phyloP scores from a whole-genome alignment of 345 rosid genomes.

The Eucalyptus camaldulensis region DNA sequence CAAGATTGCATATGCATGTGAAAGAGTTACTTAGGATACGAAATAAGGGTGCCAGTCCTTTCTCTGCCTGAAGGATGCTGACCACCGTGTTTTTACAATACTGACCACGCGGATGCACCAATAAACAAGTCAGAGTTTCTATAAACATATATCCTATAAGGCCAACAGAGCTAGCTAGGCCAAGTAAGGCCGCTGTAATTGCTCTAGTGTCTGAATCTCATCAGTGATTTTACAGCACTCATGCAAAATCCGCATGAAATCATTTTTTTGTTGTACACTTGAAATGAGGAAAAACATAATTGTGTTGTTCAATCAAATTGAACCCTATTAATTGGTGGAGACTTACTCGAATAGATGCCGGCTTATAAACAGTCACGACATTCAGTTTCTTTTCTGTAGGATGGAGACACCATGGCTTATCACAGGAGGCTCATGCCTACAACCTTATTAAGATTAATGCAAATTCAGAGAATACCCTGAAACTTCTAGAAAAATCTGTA shows the following conservation, averaged over 20 bases:
- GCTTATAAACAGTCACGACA: slow-evolving; percentile 78
- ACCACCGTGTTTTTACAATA: slow-evolving; percentile 92
- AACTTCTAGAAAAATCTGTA: neutral
- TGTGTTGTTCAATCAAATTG: neutral
- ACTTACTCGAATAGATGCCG: slow-evolving; percentile 83
- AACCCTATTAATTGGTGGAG: no score
- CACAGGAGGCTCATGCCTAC: slow-evolving; percentile 92
- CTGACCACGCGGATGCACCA: slow-evolving; percentile 97
- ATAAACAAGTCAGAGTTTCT: neutral
- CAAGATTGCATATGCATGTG: neutral
- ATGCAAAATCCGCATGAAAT: neutral
- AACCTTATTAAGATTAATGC: slow-evolving; percentile 20
- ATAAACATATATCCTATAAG: neutral
- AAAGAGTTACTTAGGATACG: slow-evolving; percentile 41
- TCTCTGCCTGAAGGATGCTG: slow-evolving; percentile 93
- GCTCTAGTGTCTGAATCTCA: neutral
- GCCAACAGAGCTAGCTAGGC: neutral
- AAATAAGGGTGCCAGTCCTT: slow-evolving; percentile 61
- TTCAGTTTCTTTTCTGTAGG: slow-evolving; percentile 52
- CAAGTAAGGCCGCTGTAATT: neutral
- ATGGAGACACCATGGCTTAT: slow-evolving; percentile 45
- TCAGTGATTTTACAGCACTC: neutral
- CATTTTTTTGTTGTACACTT: no score
- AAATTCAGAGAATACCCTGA: neutral
- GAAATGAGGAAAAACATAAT: neutral